Conservation (phyloP, 768 basidiomycete genomes). For the Tephrocybe sp. region DNA sequence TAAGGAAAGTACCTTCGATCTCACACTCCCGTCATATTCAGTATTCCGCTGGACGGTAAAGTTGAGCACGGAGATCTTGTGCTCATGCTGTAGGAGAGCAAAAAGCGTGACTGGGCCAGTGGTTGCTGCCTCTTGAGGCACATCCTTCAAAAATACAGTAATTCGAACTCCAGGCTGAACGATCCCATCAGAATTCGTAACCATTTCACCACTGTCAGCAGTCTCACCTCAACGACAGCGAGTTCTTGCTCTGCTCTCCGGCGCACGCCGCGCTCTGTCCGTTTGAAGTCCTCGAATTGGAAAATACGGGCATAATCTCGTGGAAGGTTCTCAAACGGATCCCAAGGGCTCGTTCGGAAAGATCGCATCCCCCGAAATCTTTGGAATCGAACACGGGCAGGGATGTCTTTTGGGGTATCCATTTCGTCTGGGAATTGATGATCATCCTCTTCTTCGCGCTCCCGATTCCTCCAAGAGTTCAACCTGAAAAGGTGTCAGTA, state of each 20-base stretch:
- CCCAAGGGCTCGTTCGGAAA: constrained; percentile 96
- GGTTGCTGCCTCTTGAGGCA: constrained; percentile 60
- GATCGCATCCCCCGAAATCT: constrained; percentile 89
- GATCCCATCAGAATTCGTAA: background rate
- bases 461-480: constrained; percentile 65
- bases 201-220: background rate
- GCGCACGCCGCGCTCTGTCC: constrained; percentile 73
- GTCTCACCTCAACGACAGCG: constrained; percentile 61
- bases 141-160: constrained; percentile 71
- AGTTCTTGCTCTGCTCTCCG: constrained; percentile 65
- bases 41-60: constrained; percentile 95
- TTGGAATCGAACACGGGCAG: constrained; percentile 84
- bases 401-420: constrained; percentile 85
- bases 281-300: constrained; percentile 93
- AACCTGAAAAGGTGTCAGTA: constrained; percentile 43
- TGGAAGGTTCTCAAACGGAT: constrained; percentile 94
- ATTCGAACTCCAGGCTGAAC: constrained; percentile 80
- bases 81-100: constrained; percentile 90
- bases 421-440: constrained; percentile 93
- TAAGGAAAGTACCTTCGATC: constrained; percentile 70
- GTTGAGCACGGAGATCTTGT: constrained; percentile 91
- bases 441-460: constrained; percentile 79
- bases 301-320: constrained; percentile 94
- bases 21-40: constrained; percentile 84
- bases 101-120: constrained; percentile 65